Conservation (phyloP, 345 rosid species). For the Arabidopsis arenosa region DNA sequence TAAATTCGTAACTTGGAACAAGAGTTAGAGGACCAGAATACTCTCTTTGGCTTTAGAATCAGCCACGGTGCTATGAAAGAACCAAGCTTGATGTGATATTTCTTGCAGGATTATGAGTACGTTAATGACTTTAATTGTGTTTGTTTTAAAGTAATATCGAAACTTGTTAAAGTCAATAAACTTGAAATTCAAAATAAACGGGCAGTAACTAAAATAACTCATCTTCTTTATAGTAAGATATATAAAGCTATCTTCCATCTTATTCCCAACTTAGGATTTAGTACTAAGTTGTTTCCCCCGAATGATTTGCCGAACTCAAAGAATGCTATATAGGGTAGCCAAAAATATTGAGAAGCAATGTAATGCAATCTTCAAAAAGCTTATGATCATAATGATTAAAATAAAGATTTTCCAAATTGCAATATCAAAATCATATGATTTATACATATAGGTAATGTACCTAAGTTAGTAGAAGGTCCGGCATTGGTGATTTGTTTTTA, state of each 20-base stretch:
- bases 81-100: background rate
- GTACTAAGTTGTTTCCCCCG: background rate
- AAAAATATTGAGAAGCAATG: background rate
- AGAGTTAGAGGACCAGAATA: background rate
- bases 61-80: background rate
- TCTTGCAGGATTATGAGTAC: background rate
- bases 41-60: background rate
- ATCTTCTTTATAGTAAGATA: background rate
- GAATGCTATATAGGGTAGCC: background rate
- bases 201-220: background rate
- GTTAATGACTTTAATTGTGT: background rate
- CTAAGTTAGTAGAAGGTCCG: background rate
- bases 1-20: background rate
- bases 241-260: background rate
- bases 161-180: background rate
- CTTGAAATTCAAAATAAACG: background rate
- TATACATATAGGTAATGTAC: slow-evolving; percentile 8
- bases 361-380: slow-evolving; percentile 4
- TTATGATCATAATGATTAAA: background rate
- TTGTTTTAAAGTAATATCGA: background rate
- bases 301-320: background rate
- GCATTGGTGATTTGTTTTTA: background rate
- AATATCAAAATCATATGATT: background rate
- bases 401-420: background rate
- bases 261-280: background rate